These are phyloP conservation scores for Acorus gramineus DNA, from an alignment of 106 monocot genomes.

Conservation along the genomic window DNA sequence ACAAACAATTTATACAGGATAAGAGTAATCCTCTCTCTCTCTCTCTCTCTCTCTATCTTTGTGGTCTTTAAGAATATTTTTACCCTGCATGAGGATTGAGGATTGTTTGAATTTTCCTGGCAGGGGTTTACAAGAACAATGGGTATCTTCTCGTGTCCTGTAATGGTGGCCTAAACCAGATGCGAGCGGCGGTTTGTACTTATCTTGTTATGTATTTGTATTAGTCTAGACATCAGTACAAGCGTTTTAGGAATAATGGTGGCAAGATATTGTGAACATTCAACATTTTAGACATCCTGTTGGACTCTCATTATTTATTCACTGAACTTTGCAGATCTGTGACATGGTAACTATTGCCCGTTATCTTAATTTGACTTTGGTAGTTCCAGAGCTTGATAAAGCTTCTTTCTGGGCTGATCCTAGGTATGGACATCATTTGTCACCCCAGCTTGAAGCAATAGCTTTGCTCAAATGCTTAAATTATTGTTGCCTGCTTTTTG, in stretches of 20 bases:
- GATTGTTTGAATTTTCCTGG: background rate
- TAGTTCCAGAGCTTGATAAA: conserved; percentile 90
- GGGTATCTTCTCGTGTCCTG: conserved; percentile 82
- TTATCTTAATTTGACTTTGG: conserved; percentile 67
- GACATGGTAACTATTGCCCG: conserved; percentile 87
- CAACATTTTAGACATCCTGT: too few species aligned
- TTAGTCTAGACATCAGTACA: too few species aligned
- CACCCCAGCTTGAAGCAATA: background rate
- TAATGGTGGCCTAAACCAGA: conserved; percentile 93
- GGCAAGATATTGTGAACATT: too few species aligned
- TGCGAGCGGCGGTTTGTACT: conserved; percentile 83
- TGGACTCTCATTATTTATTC: background rate
- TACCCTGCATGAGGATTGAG: too few species aligned
- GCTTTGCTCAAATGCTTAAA: too few species aligned
- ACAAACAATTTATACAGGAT: too few species aligned
- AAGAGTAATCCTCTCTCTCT: too few species aligned
- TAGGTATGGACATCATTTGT: conserved; percentile 33
- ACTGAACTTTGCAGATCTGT: conserved; percentile 51
- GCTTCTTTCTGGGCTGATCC: conserved; percentile 95
- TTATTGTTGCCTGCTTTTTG: background rate
- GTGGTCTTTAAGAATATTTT: too few species aligned
- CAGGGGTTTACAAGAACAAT: conserved; percentile 84
- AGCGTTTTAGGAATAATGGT: too few species aligned
- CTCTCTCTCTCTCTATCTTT: too few species aligned
- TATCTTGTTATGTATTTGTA: background rate